Base-by-base conservation (phyloP, 2,329 filamentous ascomycete species). In the Sodiomyces alkalinus region DNA sequence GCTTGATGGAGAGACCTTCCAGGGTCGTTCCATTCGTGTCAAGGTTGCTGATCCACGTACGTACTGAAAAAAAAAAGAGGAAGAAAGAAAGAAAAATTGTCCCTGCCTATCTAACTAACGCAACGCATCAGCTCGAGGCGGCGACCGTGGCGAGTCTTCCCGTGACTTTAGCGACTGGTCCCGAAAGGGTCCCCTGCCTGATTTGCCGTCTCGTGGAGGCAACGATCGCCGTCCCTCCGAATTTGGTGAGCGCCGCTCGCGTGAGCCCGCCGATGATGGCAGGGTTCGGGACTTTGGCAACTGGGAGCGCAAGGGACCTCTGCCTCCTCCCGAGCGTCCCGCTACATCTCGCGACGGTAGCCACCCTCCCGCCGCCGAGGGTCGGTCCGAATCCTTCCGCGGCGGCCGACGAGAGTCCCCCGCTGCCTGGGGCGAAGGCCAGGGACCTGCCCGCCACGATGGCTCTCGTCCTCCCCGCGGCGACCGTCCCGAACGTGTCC, bases 21-120 rank as follows among this genome's bases (percentile, higher is more conserved):
- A 92, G 52, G 85, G 85, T 42, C 78, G 90, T 42, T 80, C 76
- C 48, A 85, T 98, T 52, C 76, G 83, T 51, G 78, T 96, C 51
- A 94, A 86, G 62, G 77, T 98, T 49, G 92, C 90, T 28, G 92
- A 98, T 62, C 90, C 90, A 53, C 87, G 90, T 98, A 78, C n/a
- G n/a, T n/a, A n/a, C n/a, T n/a, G n/a, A n/a, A n/a, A n/a, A n/a
- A n/a, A n/a, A n/a, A n/a, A n/a, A n/a, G n/a, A n/a, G n/a, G n/a
- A n/a, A n/a, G n/a, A n/a, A n/a, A n/a, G n/a, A n/a, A n/a, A n/a
- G n/a, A n/a, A n/a, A n/a, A 58, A 85, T 27, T 19, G 19, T 28
- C 25, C 16, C 25, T 13, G 14, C 9, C 13, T 22, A 28, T 26
- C 24, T 8, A 35, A 33, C 53, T 67, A 39, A 71, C 50, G 34